These are phyloP conservation scores for Rubroboletus pulcherrimus DNA, from an alignment of 768 basidiomycete genomes.

Conservation along the genomic window DNA sequence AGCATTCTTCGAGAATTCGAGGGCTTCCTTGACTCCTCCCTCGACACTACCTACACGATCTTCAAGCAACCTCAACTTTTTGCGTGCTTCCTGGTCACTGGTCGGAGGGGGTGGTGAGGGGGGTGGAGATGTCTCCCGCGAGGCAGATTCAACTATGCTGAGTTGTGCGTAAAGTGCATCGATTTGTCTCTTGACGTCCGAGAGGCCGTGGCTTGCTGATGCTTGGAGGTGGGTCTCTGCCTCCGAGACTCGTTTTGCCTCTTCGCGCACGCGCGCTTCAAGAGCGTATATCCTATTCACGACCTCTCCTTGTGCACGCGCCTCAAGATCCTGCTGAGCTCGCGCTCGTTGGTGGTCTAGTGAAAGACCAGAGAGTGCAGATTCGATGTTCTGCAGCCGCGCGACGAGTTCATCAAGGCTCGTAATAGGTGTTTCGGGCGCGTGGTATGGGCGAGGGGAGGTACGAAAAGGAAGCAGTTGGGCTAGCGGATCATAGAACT, in stretches of 20 bases:
- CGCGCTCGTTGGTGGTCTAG: conserved; percentile 50
- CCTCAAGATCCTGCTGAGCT: conserved; percentile 50
- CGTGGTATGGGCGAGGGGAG: conserved; percentile 38
- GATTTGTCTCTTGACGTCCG: conserved; percentile 52
- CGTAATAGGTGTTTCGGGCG: conserved; percentile 58
- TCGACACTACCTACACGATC: conserved; percentile 60
- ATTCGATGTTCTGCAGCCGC: conserved; percentile 62
- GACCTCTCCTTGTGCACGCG: conserved; percentile 49
- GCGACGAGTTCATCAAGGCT: conserved; percentile 63
- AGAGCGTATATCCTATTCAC: conserved; percentile 51
- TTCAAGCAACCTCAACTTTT: conserved; percentile 54
- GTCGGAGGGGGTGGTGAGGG: conserved; percentile 13
- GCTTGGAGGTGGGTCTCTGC: conserved; percentile 48
- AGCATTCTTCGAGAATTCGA: conserved; percentile 58
- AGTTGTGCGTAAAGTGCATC: conserved; percentile 47
- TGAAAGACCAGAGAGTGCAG: conserved; percentile 56
- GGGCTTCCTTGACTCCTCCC: conserved; percentile 62
- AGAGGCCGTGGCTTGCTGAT: conserved; percentile 43
- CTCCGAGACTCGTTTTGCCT: conserved; percentile 47
- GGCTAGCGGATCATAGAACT: conserved; percentile 37
- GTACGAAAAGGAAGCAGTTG: conserved; percentile 33
- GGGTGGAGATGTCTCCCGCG: conserved; percentile 17
- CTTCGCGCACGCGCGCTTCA: conserved; percentile 49
- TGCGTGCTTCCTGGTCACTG: conserved; percentile 56
- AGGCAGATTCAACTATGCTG: conserved; percentile 25